Evolutionary conservation across 306 rosid species (phyloP), one percentile per base, ranked within the genome.

Genomic region (Hippophae tibetana): DNA sequence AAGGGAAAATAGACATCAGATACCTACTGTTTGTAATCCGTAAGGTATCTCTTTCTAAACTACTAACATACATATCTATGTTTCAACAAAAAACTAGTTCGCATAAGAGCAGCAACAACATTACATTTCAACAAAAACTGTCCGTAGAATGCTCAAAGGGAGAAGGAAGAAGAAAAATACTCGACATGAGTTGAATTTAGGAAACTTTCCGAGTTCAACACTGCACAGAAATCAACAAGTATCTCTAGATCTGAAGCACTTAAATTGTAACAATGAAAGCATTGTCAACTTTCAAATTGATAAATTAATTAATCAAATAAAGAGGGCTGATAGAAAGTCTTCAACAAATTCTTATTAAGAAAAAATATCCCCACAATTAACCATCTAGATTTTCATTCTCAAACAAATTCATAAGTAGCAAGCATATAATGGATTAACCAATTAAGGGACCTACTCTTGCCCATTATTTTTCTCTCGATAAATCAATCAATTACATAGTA

Each of bases 221-320:
- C 51, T 42, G 25, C 42, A 11, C 44, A 52, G 14, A 51, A 45
- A 53, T 46, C 3, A 18, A 27, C 14, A 45, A 42, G 45, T 11
- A 47, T 10, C 52, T 45, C 13, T 9, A 41, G 67, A 50, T 42
- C 11, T 13, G 9, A 57, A 57, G 43, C 51, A 7, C 42, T 23
- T 42, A 25, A 41, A 43, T 46, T 12, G 47, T 47, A 52, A 52
- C 60, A 52, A 31, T 40, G 53, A 62, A 58, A 57, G 14, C 56
- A 57, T 48, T 52, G 57, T 60, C 23, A 60, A 42, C 51, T 43
- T 63, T 61, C 47, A 63, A 64, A 13, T 43, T 61, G 38, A 56
- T 63, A 52, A 58, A 53, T 23, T 56, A 44, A 53, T 44, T 41
- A 50, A 31, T 38, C 62, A 58, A 57, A 52, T 57, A 38, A 45